Percentiles rank a stretch among this genome's conserved stretches.
Conservation (phyloP, 1,284 basidiomycete genomes). For the Athelia psychrophila region DNA sequence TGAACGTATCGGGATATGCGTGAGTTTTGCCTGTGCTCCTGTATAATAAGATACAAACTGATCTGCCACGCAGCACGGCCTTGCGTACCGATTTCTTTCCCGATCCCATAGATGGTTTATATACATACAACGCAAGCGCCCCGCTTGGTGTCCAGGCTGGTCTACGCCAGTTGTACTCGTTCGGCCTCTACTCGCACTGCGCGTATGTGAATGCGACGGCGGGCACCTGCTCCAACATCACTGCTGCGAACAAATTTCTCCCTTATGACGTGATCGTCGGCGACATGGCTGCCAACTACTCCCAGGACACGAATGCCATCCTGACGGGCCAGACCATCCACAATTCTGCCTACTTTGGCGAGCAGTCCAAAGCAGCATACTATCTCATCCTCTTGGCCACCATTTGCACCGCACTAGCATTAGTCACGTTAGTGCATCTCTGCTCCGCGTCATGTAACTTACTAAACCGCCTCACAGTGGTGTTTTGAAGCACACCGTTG, state of each 20-base stretch:
- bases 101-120: constrained; percentile 63
- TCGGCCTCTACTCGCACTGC: constrained; percentile 77
- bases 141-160: constrained; percentile 57
- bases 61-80: constrained; percentile 37
- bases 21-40: constrained; percentile 28
- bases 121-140: constrained; percentile 61
- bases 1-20: constrained; percentile 72
- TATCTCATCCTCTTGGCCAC: constrained; percentile 74
- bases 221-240: constrained; percentile 64
- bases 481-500: constrained; percentile 57
- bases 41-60: constrained; percentile 8
- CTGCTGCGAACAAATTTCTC: constrained; percentile 53
- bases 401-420: constrained; percentile 59
- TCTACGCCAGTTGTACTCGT: constrained; percentile 68
- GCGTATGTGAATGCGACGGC: constrained; percentile 58
- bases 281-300: constrained; percentile 67
- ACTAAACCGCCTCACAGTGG: constrained; percentile 43
- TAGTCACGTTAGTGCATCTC: constrained; percentile 48
- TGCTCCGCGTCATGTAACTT: constrained; percentile 3
- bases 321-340: constrained; percentile 53
- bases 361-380: constrained; percentile 66
- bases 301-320: constrained; percentile 51
- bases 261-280: constrained; percentile 59
- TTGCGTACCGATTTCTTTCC: constrained; percentile 43
- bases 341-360: constrained; percentile 59